phyloP scores from a whole-genome alignment of 805 yeast genomes.

The Ogataea minuta region DNA sequence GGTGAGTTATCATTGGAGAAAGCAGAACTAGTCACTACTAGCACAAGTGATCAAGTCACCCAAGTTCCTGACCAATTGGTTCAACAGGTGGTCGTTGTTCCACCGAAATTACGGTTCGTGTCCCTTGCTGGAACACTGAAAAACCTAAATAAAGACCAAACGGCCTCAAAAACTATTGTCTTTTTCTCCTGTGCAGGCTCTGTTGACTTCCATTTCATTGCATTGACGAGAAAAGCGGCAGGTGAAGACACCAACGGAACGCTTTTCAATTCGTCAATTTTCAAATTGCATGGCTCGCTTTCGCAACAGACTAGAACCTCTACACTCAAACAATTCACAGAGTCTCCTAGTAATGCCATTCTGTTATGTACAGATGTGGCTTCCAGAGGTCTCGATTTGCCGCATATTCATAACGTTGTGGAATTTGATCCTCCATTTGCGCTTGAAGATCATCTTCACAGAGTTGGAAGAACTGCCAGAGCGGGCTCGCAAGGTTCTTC shows the following conservation, averaged over 20 bases:
- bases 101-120: constrained; percentile 88
- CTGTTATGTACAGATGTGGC: constrained; percentile 97
- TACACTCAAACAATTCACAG: constrained; percentile 64
- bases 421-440: constrained; percentile 96
- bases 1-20: constrained; percentile 74
- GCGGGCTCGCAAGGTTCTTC: constrained; percentile 89
- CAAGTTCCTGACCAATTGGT: constrained; percentile 86
- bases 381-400: constrained; percentile 92
- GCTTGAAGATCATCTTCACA: constrained; percentile 90
- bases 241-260: constrained; percentile 22
- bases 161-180: constrained; percentile 61
- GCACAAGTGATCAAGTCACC: constrained; percentile 29
- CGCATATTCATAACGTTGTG: constrained; percentile 77
- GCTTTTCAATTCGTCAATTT: constrained; percentile 45
- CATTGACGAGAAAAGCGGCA: constrained; percentile 48
- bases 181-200: constrained; percentile 94
- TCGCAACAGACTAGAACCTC: constrained; percentile 80
- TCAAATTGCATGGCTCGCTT: constrained; percentile 87
- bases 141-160: constrained; percentile 38
- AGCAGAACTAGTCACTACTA: constrained; percentile 63
- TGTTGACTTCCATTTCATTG: constrained; percentile 88
- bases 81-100: constrained; percentile 80
- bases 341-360: constrained; percentile 43
- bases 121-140: constrained; percentile 68
- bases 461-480: constrained; percentile 98